Evolutionary conservation across 805 yeast genomes (phyloP), one percentile per base, ranked within the genome.

Genomic region (Teunomyces pallodes): DNA sequence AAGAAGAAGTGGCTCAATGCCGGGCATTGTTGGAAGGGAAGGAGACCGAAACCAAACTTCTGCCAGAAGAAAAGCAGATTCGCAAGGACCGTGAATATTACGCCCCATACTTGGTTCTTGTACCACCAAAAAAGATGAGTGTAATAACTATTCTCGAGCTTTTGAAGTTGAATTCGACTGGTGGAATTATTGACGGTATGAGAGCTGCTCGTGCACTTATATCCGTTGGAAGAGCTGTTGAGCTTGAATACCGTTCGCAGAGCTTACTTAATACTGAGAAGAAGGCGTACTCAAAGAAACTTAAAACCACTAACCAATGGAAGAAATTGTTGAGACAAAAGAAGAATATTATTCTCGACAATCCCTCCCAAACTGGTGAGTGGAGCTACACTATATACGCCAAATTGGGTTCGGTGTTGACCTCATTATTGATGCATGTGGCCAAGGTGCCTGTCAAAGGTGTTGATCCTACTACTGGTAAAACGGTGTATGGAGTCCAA

Each of bases 131-230:
- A 50, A 88, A 89, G 60, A 75, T 91, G 75, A 83, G 90, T 13
- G 91, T 89, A 2, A 83, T 90, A 45, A 82, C 97, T 0, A 87
- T 92, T 57, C 69, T 92, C 58, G 98, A 92, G 66, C 60, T 90
- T 31, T 68, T 92, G 57, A 86, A 86, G 53, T 67, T 87, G 46
- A 82, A 85, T 52, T 80, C 90, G 3, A 82, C 91, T 2, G 85
- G 88, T 33, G 95, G 90, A 35, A 77, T 83, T 28, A 74, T 77
- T 9, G 90, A 87, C 53, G 97, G 96, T 36, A 83, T 90, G 81
- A 77, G 91, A 56, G 84, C 92, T 0, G 88, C 96, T 0, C 77
- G 88, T 54, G 90, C 95, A 0, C 88, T 90, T 12, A 71, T 86
- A 14, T 75, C 87, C 0, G 90, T 92, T 4, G 96, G 97, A 7